Base-by-base conservation (phyloP, 306 rosid genomes). In the Glycine soja region DNA sequence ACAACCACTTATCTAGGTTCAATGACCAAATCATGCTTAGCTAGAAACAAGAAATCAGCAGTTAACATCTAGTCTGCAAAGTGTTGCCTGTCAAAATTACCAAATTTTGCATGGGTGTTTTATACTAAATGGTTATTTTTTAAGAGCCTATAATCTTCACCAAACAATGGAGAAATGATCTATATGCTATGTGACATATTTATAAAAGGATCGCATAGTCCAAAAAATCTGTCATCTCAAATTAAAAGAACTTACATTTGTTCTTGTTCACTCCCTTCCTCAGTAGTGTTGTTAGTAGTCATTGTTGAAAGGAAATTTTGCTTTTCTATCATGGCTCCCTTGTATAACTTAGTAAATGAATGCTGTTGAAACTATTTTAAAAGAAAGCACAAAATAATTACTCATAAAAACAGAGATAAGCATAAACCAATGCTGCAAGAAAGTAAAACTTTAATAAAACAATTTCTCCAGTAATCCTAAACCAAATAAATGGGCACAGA, bases 191-290 rank as follows among this genome's bases (percentile, higher is more conserved):
- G 38, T 65, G 38, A 59, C 36, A 58, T 58, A 65, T 70, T 57
- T 34, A 32, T 11, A 50, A 8, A 8, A 72, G 65, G 42, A 70
- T 30, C 12, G 36, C 18, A 65, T 50, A 61, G 34, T 79, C 45
- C 54, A 46, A 69, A 12, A 54, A 45, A 51, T 67, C 8, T 18
- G 75, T 77, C 40, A 72, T 81, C 70, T 83, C 74, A 83, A 68
- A 69, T 0, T 77, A 30, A 81, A 50, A 70, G 32, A 70, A 80
- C 90, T 82, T 82, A 88, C 90, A 75, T 85, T 76, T 84, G 64
- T 11, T 72, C 16, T 40, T 76, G 36, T 68, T 82, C 83, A 46
- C 74, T 72, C 53, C 74, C 82, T 40, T 64, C 81, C 75, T 75
- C 76, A 36, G 87, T 48, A 36, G 88, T n/a, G 81, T 78, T 70